These are phyloP conservation scores for Pseudogymnoascus sp. DNA, from an alignment of 2,329 filamentous ascomycete genomes.

Conservation along the genomic window DNA sequence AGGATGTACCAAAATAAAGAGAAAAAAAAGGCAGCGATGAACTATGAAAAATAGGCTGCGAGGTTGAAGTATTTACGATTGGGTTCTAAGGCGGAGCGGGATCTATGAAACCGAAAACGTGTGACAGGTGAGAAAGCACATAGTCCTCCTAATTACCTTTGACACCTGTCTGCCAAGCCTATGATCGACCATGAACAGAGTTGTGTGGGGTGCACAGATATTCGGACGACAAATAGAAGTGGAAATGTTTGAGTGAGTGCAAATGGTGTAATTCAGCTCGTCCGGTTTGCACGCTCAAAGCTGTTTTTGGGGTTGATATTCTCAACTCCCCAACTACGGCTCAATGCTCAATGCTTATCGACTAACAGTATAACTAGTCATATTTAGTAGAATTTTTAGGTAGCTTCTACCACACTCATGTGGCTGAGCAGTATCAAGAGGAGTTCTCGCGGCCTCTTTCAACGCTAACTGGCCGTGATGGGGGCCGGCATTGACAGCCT, in stretches of 20 bases:
- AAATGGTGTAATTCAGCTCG: background rate
- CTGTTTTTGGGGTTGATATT: background rate
- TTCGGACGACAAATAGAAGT: background rate
- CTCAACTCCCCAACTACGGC: background rate
- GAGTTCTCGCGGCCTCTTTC: background rate
- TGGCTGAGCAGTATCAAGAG: background rate
- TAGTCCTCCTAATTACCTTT: slow-evolving; percentile 4
- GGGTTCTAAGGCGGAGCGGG: background rate
- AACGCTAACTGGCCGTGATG: background rate
- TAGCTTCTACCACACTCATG: background rate
- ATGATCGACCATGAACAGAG: background rate
- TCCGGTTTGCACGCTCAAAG: background rate
- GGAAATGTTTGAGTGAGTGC: background rate
- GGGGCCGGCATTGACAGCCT: background rate
- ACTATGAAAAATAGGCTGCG: background rate
- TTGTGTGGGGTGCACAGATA: background rate
- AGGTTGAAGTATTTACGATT: background rate
- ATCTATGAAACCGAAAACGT: slow-evolving; percentile 4
- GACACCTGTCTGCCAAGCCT: background rate
- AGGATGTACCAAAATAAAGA: background rate
- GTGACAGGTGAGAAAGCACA: background rate
- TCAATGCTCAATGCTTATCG: background rate
- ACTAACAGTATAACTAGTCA: background rate
- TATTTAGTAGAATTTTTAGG: background rate
- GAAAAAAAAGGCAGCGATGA: background rate